Base-by-base conservation (phyloP, 371 early-diverging fungal genomes). In the Mortierella sp. region DNA sequence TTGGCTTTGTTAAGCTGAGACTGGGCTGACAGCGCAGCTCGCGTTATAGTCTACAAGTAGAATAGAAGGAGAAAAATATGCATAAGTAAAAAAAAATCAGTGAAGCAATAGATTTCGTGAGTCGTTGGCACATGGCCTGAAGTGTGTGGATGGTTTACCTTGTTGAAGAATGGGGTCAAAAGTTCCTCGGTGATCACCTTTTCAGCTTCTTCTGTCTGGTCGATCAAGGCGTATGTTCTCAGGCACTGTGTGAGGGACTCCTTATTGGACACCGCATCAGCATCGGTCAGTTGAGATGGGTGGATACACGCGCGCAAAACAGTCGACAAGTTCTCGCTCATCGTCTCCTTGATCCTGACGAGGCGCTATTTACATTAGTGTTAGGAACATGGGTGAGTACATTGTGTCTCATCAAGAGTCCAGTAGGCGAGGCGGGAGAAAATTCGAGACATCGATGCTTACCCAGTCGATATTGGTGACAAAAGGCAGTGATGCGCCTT, bases 391-490 rank as follows among this genome's bases (percentile, higher is more conserved):
- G 37, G n/a, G n/a, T 48, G 37, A 70, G 69, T n/a, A 29, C 1
- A 1, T 58, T 16, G 9, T 29, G 9, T 8, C 44, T 19, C 24
- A 13, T 39, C 1, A 43, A 34, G 24, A 41, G 41, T 48, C 58
- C 13, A 34, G 16, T 3, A 48, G 16, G 11, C 0, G 26, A 58
- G n/a, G n/a, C n/a, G n/a, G n/a, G n/a, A n/a, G n/a, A n/a, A n/a
- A n/a, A n/a, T n/a, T n/a, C n/a, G n/a, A n/a, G n/a, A n/a, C n/a
- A n/a, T n/a, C n/a, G n/a, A n/a, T n/a, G n/a, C 82, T 58, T 86
- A 94, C 95, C 95, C 95, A 94, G 79, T 92, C 91, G 64, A 95
- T 92, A 67, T 92, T 93, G 13, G 87, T 79, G 24, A 96, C 93
- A 81, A 94, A 94, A 4, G 94, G 91, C 11, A 92, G 79, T n/a